Evolutionary conservation across 1,284 basidiomycete species (phyloP), one percentile per base, ranked within the genome.

Genomic region (Vanrija sp.): DNA sequence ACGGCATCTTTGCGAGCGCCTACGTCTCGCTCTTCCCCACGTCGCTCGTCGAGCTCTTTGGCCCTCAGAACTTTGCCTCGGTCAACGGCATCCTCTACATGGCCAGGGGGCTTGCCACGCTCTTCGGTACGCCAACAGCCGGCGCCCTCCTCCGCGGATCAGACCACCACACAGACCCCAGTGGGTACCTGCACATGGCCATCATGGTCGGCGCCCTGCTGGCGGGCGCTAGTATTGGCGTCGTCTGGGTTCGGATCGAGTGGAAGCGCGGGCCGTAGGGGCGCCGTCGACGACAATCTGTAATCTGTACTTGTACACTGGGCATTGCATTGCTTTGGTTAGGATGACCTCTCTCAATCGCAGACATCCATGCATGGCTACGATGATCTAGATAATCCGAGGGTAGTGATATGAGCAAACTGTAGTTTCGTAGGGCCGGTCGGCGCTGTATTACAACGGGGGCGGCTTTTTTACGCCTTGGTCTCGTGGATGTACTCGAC

Each of bases 1-100:
- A 67, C 41, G 69, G 68, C 15, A 44, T 54, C 0, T 62, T 62
- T 43, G 62, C 64, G 3, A 51, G 52, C 27, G 57, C 63, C 2
- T 71, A 64, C 53, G 66, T 69, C 16, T 62, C 63, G 3, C 56
- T 72, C 25, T 68, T 72, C 54, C 64, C 69, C 1, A 46, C 69
- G 1, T 51, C 58, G 18, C 52, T 69, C 5, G 63, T 64, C 22
- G 68, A 70, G 57, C 47, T 71, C 12, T 68, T 69, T 39, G 62
- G 68, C n/a, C 66, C 62, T 2, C 56, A 59, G 16, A 51, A 68
- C 47, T 66, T 67, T 51, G 67, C 68, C 3, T 60, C 61, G 0
- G 54, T 69, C 37, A 64, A 69, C 41, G 69, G 69, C 19, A 37
- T 63, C 14, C 41, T 67, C 5, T 72, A 68, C 60, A 60, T 60